Evolutionary conservation across 306 rosid species (phyloP), one percentile per base, ranked within the genome.

Genomic region (Canavalia gladiata): DNA sequence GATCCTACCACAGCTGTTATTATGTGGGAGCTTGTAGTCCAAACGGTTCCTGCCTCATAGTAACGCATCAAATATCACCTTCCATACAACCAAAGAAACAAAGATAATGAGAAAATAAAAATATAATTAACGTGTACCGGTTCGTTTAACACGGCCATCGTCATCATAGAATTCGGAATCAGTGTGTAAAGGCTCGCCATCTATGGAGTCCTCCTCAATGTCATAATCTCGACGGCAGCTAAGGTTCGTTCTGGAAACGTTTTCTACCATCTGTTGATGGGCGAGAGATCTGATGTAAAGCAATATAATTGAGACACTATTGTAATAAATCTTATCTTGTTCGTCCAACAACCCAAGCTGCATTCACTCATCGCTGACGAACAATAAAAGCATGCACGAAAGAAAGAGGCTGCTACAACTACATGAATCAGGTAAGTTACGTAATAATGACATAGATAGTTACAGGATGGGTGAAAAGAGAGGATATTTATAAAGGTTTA

Each of bases 1-100:
- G 94, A 88, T 55, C 94, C 94, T 41, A 90, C 86, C 83, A 90
- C 94, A 0, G 90, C 90, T 1, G 94, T 90, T 69, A 90, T 88
- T 78, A 90, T 88, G 39, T 90, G 94, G 41, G 94, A 85, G 65
- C 90, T 87, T 8, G 90, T 86, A 2, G 94, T 90, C 92, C 94
- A 90, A 33, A 88, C 12, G 7, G 68, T 86, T 45, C 94, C 94
- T 90, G 70, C 8, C 42, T 6, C 80, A 63, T 30, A 54, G 59
- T n/a, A 64, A 73, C 68, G 31, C 41, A 64, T 43, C 69, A 41
- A 52, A 54, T 64, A 63, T 51, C 67, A 63, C 37, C 69, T 56
- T 65, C 30, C 79, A 52, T 31, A 34, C 25, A 62, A 81, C 72
- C 77, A 62, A 72, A 37, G 66, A 72, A 51, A 63, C 67, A 37